Conservation (phyloP, 495 filamentous ascomycete species). For the Penicillium verhagenii region DNA sequence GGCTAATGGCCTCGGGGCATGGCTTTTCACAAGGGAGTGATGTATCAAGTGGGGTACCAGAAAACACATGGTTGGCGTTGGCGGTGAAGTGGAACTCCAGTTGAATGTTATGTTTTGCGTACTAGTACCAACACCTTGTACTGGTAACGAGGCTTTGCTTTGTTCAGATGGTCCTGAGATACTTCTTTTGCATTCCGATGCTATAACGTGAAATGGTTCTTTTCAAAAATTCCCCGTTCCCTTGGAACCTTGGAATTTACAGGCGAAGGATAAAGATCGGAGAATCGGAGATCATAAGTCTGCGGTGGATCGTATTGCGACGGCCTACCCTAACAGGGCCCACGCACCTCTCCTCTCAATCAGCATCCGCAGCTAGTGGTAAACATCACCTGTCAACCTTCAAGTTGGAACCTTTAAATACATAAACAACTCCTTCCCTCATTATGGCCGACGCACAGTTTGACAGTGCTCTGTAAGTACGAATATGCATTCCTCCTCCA, state of each 20-base stretch:
- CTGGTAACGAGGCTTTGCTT: no score
- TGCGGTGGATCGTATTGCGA: no score
- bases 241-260: not conserved
- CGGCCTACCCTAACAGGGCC: constrained; percentile 5
- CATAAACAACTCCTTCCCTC: constrained; percentile 16
- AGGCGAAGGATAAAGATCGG: not conserved
- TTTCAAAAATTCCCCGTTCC: no score
- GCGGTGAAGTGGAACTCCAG: not conserved
- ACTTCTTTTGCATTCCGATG: no score
- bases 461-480: constrained; percentile 62
- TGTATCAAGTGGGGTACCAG: no score
- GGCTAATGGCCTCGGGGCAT: not conserved
- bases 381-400: constrained; percentile 10
- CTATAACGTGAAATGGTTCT: no score
- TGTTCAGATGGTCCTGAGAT: no score
- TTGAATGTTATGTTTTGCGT: no score
- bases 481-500: not conserved
- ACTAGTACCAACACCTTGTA: no score
- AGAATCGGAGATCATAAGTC: no score
- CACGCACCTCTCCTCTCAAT: constrained; percentile 41
- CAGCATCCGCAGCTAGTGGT: constrained; percentile 28
- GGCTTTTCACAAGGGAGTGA: not conserved
- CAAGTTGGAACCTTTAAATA: no score
- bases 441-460: constrained; percentile 58
- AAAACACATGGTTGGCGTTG: not conserved